Base-by-base conservation (phyloP, 441 rosid genomes). In the Viola pubescens region DNA sequence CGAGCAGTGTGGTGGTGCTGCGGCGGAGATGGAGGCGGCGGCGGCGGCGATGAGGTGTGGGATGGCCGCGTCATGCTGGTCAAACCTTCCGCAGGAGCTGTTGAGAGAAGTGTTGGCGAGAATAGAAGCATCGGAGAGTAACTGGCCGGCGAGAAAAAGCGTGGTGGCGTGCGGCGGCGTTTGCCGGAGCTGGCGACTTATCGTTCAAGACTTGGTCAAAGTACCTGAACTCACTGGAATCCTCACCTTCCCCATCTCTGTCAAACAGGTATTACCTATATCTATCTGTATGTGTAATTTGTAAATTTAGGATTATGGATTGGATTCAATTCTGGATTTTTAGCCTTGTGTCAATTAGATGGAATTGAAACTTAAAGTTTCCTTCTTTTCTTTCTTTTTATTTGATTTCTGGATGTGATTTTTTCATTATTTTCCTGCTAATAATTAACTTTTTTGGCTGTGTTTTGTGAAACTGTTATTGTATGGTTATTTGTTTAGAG, bases 161-260 rank as follows among this genome's bases (percentile, higher is more conserved):
- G 97, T 90, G 56, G 95, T 90, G 74, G 83, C 90, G 16, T 94
- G 99, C 75, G 91, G 96, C n/a, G 91, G 95, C 55, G 99, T 94
- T 46, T 94, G 99, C 75, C 66, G 87, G 72, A 85, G 81, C 57
- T 94, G 99, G 99, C 81, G 99, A 58, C 86, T 72, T 43, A 81
- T 90, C 54, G 79, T 77, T 73, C 86, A 83, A 79, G 99, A 94
- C 59, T 78, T 90, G 19, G 97, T 90, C 59, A 80, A 77, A 70
- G 84, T 81, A 38, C 95, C 89, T 8, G 96, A 94, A 63, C 26
- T 83, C 38, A 86, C 94, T 12, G 75, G 80, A 73, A 81, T 78
- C 71, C 71, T 94, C 77, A 89, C 97, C 8, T 94, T 89, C 50
- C 98, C 98, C 0, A 85, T 94, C 69, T 88, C 98, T 14, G 73